Percentiles rank a stretch among this genome's conserved stretches.
These are phyloP conservation scores for Endothia cerciana DNA, from an alignment of 2,329 filamentous ascomycete species.

Conservation along the genomic window DNA sequence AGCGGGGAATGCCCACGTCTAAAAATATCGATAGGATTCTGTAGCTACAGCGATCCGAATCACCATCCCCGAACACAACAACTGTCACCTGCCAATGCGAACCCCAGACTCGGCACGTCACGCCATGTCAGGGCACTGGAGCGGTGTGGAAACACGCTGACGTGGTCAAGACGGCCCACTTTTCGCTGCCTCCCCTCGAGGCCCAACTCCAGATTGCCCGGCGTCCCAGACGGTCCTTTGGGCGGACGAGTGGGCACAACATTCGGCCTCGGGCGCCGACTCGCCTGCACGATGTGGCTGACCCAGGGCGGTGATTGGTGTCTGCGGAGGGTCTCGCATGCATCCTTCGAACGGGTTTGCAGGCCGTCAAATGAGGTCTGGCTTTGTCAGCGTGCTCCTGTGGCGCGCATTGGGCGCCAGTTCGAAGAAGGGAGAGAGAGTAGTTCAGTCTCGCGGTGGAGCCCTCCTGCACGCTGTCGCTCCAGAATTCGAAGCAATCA, in stretches of 20 bases:
- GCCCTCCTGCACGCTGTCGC: background rate
- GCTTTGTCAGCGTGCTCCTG: slow-evolving; percentile 5
- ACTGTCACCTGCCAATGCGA: slow-evolving; percentile 5
- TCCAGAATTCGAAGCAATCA: slow-evolving; percentile 28
- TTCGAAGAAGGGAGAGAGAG: background rate
- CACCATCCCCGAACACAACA: background rate
- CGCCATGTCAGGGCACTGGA: slow-evolving; percentile 8
- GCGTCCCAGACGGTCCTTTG: background rate
- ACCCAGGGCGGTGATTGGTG: background rate
- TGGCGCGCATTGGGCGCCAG: slow-evolving; percentile 3
- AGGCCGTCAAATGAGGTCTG: slow-evolving; percentile 7
- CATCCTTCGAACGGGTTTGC: background rate
- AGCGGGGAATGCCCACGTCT: background rate
- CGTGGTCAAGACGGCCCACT: slow-evolving; percentile 13
- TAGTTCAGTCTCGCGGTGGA: background rate
- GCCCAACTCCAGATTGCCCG: slow-evolving; percentile 3
- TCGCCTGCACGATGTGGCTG: background rate
- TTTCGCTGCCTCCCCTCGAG: background rate
- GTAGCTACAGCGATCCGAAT: background rate
- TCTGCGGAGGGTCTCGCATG: background rate
- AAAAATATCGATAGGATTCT: slow-evolving; percentile 3
- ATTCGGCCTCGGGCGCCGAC: background rate
- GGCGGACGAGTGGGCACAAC: background rate
- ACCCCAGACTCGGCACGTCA: background rate
- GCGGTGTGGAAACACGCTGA: slow-evolving; percentile 14